Percentiles rank a stretch among this genome's conserved stretches.
phyloP scores from a whole-genome alignment of 257 asterid genomes.

The Solanum pinnatisectum region DNA sequence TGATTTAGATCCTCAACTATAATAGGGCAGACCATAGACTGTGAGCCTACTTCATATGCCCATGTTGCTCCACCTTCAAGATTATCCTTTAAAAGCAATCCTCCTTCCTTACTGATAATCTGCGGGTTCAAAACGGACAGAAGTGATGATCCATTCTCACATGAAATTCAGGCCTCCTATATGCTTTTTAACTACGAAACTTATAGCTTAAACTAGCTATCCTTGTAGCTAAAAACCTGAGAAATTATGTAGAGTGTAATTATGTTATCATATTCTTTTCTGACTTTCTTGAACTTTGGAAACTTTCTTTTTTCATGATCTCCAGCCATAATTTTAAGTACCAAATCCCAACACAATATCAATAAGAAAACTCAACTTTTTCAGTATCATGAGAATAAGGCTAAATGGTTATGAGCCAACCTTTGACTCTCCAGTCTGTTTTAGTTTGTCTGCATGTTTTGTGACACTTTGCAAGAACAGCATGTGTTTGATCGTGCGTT shows the following conservation, averaged over 20 bases:
- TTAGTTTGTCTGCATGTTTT: conserved; percentile 84
- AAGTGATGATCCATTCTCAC: not conserved
- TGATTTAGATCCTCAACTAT: conserved; percentile 84
- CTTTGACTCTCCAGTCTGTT: conserved; percentile 81
- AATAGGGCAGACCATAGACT: conserved; percentile 78
- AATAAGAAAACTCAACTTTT: not conserved
- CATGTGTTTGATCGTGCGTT: conserved; percentile 93
- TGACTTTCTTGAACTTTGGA: not conserved
- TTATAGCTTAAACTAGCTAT: not conserved
- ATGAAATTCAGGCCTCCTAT: not conserved
- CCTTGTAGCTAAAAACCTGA: not conserved
- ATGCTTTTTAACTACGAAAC: not conserved
- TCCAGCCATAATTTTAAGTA: not conserved
- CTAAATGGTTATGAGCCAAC: conserved; percentile 15
- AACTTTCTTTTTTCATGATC: not conserved
- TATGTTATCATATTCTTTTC: not conserved
- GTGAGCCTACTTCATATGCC: conserved; percentile 93
- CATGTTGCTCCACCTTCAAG: conserved; percentile 91
- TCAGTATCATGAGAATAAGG: not conserved
- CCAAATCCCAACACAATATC: not conserved
- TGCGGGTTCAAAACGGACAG: conserved; percentile 17
- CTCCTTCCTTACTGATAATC: conserved; percentile 70
- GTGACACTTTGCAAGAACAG: conserved; percentile 88
- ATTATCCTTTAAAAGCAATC: conserved; percentile 51
- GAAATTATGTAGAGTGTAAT: not conserved